Percentiles rank a stretch among this genome's conserved stretches.
Evolutionary conservation across 2,329 filamentous ascomycete genomes (phyloP).

Genomic region (Aspergillus sp.): DNA sequence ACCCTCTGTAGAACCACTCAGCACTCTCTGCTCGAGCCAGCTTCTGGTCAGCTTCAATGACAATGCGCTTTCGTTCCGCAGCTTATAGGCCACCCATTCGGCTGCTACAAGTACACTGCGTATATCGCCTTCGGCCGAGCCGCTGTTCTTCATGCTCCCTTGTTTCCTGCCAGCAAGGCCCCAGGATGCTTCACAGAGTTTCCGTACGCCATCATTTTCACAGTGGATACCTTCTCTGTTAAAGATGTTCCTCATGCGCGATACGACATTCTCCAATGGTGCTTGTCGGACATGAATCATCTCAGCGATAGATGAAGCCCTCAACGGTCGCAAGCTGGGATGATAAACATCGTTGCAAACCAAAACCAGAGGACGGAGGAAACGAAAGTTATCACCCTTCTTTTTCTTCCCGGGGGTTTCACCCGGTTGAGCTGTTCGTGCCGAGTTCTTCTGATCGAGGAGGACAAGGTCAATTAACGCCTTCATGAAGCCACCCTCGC

Average conservation of each 20-base stretch:
- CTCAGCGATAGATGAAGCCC: slow-evolving; percentile 78
- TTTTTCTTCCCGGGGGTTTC: slow-evolving; percentile 37
- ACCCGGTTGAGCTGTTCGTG: slow-evolving; percentile 20
- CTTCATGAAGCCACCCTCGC: slow-evolving; percentile 91
- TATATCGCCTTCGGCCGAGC: slow-evolving; percentile 49
- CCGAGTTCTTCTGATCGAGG: slow-evolving; percentile 73
- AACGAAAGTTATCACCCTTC: slow-evolving; percentile 76
- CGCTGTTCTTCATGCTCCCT: slow-evolving; percentile 34
- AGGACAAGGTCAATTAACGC: slow-evolving; percentile 85
- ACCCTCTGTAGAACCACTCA: slow-evolving; percentile 46
- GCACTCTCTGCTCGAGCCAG: slow-evolving; percentile 54
- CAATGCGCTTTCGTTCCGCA: slow-evolving; percentile 39
- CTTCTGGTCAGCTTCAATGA: slow-evolving; percentile 44
- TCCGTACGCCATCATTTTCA: slow-evolving; percentile 80
- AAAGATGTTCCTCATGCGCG: slow-evolving; percentile 73
- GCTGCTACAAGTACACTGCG: slow-evolving; percentile 56
- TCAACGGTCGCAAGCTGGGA: slow-evolving; percentile 72
- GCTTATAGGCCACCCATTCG: slow-evolving; percentile 57
- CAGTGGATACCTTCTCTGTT: slow-evolving; percentile 80
- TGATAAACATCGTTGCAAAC: slow-evolving; percentile 98
- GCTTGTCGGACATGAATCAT: slow-evolving; percentile 88
- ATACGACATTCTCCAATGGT: slow-evolving; percentile 73
- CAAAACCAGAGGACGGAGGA: slow-evolving; percentile 80
- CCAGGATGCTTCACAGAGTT: slow-evolving; percentile 58
- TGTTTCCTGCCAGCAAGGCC: slow-evolving; percentile 54